A percentile compares a stretch with the other conserved stretches of the same genome.
These are phyloP conservation scores for Amanita muscaria DNA, from an alignment of 768 basidiomycete genomes.

Conservation along the genomic window DNA sequence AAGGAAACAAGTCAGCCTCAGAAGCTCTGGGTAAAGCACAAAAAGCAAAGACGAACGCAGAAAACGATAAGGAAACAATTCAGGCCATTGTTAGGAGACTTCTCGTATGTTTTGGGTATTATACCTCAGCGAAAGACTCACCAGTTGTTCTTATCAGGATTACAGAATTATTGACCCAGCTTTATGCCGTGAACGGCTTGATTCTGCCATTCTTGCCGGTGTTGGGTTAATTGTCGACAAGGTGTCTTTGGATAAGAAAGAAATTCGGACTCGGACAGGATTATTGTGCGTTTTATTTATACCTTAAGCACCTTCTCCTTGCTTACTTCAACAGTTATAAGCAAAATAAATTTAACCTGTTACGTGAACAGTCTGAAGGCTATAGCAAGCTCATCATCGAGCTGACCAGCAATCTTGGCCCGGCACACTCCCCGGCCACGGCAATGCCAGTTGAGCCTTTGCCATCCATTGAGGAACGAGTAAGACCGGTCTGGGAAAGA, in stretches of 20 bases:
- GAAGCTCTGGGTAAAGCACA: slow-evolving; percentile 28
- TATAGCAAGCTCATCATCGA: slow-evolving; percentile 90
- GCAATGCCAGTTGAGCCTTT: slow-evolving; percentile 56
- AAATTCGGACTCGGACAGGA: slow-evolving; percentile 71
- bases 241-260: slow-evolving; percentile 61
- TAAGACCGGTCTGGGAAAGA: slow-evolving; percentile 69
- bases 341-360: slow-evolving; percentile 96
- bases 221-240: slow-evolving; percentile 68
- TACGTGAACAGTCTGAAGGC: slow-evolving; percentile 96
- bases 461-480: slow-evolving; percentile 51
- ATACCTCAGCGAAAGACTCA: slow-evolving; percentile 5
- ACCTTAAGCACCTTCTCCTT: not conserved
- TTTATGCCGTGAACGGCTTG: slow-evolving; percentile 68
- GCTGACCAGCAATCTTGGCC: slow-evolving; percentile 67
- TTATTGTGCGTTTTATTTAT: slow-evolving; percentile 53
- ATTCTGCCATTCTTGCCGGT: slow-evolving; percentile 50
- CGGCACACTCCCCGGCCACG: slow-evolving; percentile 59
- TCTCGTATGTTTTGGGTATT: slow-evolving; percentile 36
- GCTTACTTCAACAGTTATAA: slow-evolving; percentile 59
- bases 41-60: slow-evolving; percentile 42
- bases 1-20: slow-evolving; percentile 17
- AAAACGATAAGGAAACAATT: slow-evolving; percentile 56
- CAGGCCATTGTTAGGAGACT: slow-evolving; percentile 50
- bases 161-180: slow-evolving; percentile 46
- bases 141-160: slow-evolving; percentile 32